These are phyloP conservation scores for Boletus eberwhitei DNA, from an alignment of 768 basidiomycete genomes.

Conservation along the genomic window DNA sequence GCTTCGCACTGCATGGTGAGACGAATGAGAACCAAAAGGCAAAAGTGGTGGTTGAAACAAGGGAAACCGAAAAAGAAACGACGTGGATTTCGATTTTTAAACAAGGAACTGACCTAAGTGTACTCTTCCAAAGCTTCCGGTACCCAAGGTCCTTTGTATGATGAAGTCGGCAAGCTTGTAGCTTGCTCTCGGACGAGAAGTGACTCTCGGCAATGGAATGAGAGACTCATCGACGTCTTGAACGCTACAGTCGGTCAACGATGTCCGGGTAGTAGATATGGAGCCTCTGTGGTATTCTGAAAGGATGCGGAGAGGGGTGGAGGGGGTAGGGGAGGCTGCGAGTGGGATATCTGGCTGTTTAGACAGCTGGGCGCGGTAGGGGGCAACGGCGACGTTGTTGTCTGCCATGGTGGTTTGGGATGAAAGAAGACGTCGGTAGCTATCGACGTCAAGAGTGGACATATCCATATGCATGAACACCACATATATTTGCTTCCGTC, in stretches of 20 bases:
- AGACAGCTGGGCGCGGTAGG: background rate
- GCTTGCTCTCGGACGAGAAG: slow-evolving; percentile 54
- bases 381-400: background rate
- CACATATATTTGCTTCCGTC: slow-evolving; percentile 5
- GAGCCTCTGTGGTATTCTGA: slow-evolving; percentile 60
- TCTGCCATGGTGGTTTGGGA: slow-evolving; percentile 21
- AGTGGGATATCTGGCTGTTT: slow-evolving; percentile 10
- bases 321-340: background rate
- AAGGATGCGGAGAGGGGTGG: slow-evolving; percentile 26
- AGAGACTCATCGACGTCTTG: slow-evolving; percentile 37
- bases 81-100: background rate
- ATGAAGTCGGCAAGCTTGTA: slow-evolving; percentile 77
- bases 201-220: slow-evolving; percentile 32
- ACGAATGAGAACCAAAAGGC: background rate
- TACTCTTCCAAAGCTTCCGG: slow-evolving; percentile 97
- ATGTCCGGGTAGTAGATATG: slow-evolving; percentile 64
- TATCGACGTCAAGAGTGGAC: slow-evolving; percentile 9
- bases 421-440: slow-evolving; percentile 7
- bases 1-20: slow-evolving; percentile 61
- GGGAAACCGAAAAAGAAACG: background rate
- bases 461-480: background rate
- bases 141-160: slow-evolving; percentile 82
- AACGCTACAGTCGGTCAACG: slow-evolving; percentile 49
- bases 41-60: background rate
- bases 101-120: slow-evolving; percentile 59